Evolutionary conservation across 2,329 filamentous ascomycete genomes (phyloP), one percentile per base, ranked within the genome.

Genomic region (Microsporum canis): DNA sequence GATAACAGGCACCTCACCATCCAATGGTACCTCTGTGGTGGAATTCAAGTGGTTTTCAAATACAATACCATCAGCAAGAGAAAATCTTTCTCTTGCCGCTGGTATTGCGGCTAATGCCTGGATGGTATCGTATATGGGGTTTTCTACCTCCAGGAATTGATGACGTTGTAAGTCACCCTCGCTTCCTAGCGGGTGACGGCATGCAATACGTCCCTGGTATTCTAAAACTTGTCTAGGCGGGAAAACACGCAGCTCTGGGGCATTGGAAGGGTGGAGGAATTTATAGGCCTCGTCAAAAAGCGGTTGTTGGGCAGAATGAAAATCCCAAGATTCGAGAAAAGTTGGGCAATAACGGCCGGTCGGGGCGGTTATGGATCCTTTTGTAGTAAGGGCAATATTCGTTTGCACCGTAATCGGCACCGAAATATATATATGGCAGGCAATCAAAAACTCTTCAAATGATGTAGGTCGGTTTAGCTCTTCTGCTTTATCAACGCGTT

Each of bases 41-140:
- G 33, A 39, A 47, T 33, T 47, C 31, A 57, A 17, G 27, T 61
- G 55, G n/a, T 58, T 58, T 31, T 61, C 36, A 56, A 61, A 61
- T 23, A 29, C 14, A 23, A 59, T 43, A 45, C 60, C 45, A 41
- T 36, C 31, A 1, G 38, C 41, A 34, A 61, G 60, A 33, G 38
- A 29, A 45, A 57, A 57, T 23, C 39, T 36, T 27, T 29, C n/a
- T 17, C 27, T 14, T 7, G 17, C 38, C 5, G 41, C 27, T 39
- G 27, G 39, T 27, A 61, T 45, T 14, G 56, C n/a, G 31, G 38
- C 33, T 12, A 61, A 39, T 34, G 36, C 17, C 34, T 34, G 12
- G 29, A 61, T 17, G 7, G 57, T 41, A 34, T 58, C 17, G 2
- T 23, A 38, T 31, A 61, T 56, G 27, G 56, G 60, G 27, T 33